Base-by-base conservation (phyloP, 148 eudicot species). In the Camellia granthamiana region DNA sequence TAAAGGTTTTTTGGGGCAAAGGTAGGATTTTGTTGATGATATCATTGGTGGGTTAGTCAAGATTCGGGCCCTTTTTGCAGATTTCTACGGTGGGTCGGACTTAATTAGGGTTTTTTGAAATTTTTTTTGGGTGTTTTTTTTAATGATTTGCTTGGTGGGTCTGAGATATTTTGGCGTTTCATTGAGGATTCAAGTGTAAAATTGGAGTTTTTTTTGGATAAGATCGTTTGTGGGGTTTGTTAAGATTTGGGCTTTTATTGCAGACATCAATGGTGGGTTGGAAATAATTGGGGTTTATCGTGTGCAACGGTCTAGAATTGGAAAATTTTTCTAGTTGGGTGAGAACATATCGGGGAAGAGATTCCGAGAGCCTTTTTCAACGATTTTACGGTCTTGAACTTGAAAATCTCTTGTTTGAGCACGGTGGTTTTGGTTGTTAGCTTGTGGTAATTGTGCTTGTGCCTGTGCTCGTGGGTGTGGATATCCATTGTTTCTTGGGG, bases 1-100 rank as follows among this genome's bases (percentile, higher is more conserved):
- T 74, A 7, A 75, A 74, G 67, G 43, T 72, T 75, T 77, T 60
- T 75, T 16, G 30, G 65, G 69, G 63, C 44, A 49, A 18, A 68
- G 62, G 81, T 79, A 67, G 85, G 87, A 81, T 72, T 83, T 67
- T 66, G 16, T 72, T 63, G 72, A 69, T 78, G 6, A 16, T 0
- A 12, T 54, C 55, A n/a, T 51, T 68, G 16, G 56, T 70, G 68
- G 81, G 66, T 69, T 19, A 59, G 76, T 12, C 0, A 61, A 21
- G 30, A 72, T 19, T 72, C 2, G 76, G 15, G 44, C 43, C 3
- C 61, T 4, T 12, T 18, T 5, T 44, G 58, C n/a, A 30, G 64
- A 59, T 71, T 14, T 58, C 56, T 71, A 55, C 10, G 81, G 60
- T 79, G 68, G 76, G 75, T 71, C 15, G 61, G 46, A 23, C 11